A percentile compares a stretch with the other conserved stretches of the same genome.
phyloP scores from a whole-genome alignment of 495 filamentous ascomycete species.

The Trichocladium uniseriatum region DNA sequence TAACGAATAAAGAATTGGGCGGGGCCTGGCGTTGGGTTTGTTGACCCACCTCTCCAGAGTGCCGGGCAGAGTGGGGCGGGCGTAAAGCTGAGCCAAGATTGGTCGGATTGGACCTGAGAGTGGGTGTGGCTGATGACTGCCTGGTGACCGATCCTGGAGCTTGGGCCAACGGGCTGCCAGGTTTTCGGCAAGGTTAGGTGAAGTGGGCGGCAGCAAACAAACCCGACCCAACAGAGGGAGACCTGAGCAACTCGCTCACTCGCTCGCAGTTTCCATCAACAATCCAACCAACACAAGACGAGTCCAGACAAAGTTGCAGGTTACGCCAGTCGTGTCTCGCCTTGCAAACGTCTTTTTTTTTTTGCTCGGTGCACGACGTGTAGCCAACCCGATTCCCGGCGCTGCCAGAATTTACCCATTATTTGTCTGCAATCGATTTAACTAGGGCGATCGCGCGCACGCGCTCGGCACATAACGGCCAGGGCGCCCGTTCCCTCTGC shows the following conservation, averaged over 20 bases:
- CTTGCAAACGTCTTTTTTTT: neutral
- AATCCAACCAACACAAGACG: slow-evolving; percentile 1
- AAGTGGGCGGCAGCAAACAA: neutral
- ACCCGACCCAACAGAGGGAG: neutral
- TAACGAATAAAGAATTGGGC: no score
- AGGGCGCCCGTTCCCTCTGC: neutral
- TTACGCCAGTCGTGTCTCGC: neutral
- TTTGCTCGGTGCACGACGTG: neutral
- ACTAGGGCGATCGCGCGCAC: slow-evolving; percentile 9
- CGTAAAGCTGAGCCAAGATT: neutral
- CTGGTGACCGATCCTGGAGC: neutral
- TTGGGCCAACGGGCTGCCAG: slow-evolving; percentile 2
- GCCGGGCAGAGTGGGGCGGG: neutral
- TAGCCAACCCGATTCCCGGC: no score
- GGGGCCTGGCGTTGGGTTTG: neutral
- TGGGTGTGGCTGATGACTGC: neutral
- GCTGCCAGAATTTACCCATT: neutral
- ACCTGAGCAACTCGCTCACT: neutral
- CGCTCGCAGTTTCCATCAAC: slow-evolving; percentile 2
- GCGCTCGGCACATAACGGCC: slow-evolving; percentile 2
- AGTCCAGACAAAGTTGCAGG: neutral
- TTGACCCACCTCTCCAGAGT: neutral
- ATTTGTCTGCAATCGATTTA: neutral
- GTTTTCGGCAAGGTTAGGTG: neutral
- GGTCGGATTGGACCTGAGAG: no score